Percentiles rank a stretch among this genome's conserved stretches.
phyloP scores from a whole-genome alignment of 164 flowering plant species.

The Brasenia schreberi region DNA sequence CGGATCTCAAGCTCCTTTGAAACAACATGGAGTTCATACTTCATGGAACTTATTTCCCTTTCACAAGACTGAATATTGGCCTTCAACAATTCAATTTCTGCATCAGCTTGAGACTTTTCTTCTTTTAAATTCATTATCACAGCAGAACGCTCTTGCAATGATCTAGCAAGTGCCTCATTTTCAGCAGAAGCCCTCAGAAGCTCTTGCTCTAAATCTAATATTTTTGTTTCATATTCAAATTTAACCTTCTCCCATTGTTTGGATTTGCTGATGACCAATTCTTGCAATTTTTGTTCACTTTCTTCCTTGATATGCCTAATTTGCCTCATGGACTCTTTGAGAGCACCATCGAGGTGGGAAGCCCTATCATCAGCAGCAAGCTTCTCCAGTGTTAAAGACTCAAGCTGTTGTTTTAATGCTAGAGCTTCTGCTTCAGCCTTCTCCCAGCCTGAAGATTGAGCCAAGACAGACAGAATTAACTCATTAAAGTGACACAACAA shows the following conservation, averaged over 20 bases:
- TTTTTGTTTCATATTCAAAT: constrained; percentile 55
- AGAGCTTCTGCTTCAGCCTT: constrained; percentile 94
- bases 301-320: constrained; percentile 86
- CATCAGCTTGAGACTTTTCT: constrained; percentile 83
- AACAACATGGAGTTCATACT: constrained; percentile 73
- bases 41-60: constrained; percentile 73
- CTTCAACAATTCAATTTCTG: constrained; percentile 69
- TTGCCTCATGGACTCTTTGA: constrained; percentile 97
- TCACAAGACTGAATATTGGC: constrained; percentile 66
- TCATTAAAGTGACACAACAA: no score
- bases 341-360: constrained; percentile 90
- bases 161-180: constrained; percentile 71
- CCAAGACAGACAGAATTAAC: neutral
- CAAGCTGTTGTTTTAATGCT: constrained; percentile 78
- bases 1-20: constrained; percentile 93
- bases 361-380: constrained; percentile 88
- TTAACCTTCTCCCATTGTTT: constrained; percentile 69
- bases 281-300: constrained; percentile 73
- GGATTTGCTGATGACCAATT: constrained; percentile 47
- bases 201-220: constrained; percentile 59
- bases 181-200: constrained; percentile 68
- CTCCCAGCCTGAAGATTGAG: constrained; percentile 81
- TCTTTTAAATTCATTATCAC: constrained; percentile 65
- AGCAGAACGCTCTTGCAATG: constrained; percentile 80
- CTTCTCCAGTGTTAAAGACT: constrained; percentile 72